A percentile compares a stretch with the other conserved stretches of the same genome.
Conservation (phyloP, 1,139 yeast species). For the Petasospora fabianii region DNA sequence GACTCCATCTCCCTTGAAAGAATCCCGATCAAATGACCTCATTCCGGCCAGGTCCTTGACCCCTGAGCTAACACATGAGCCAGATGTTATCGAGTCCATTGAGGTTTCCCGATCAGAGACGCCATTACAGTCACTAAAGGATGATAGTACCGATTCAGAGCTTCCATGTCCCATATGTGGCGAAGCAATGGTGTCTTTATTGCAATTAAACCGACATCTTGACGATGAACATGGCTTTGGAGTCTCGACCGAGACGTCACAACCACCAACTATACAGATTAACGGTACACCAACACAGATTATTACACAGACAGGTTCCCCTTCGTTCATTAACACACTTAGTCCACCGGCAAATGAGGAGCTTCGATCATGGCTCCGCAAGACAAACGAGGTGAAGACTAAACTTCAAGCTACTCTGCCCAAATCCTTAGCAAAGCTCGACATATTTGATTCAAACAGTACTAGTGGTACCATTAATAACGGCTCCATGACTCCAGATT, state of each 20-base stretch:
- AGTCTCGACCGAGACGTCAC: too few species aligned
- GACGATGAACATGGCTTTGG: conserved; percentile 59
- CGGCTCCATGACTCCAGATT: conserved; percentile 4
- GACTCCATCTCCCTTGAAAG: too few species aligned
- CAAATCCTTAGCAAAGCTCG: conserved; percentile 31
- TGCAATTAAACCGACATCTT: conserved; percentile 64
- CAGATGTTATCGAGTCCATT: conserved; percentile 19
- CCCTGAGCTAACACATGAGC: conserved; percentile 7
- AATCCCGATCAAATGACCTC: too few species aligned
- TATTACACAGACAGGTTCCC: too few species aligned
- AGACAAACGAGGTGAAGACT: conserved; percentile 30
- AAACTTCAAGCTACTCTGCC: conserved; percentile 27
- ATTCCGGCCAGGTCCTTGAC: not conserved
- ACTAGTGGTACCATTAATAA: conserved; percentile 18
- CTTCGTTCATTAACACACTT: conserved; percentile 1
- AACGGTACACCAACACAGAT: conserved; percentile 3
- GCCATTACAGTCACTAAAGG: not conserved
- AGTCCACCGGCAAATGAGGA: conserved; percentile 30
- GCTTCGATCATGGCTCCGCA: conserved; percentile 38
- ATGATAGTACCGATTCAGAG: conserved; percentile 1
- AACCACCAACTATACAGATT: too few species aligned
- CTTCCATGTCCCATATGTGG: conserved; percentile 66
- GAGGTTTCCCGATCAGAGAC: conserved; percentile 2
- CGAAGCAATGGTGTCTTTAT: conserved; percentile 53
- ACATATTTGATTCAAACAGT: conserved; percentile 32